Base-by-base conservation (phyloP, 1,139 yeast genomes). In the Sugiyamaella sp. region DNA sequence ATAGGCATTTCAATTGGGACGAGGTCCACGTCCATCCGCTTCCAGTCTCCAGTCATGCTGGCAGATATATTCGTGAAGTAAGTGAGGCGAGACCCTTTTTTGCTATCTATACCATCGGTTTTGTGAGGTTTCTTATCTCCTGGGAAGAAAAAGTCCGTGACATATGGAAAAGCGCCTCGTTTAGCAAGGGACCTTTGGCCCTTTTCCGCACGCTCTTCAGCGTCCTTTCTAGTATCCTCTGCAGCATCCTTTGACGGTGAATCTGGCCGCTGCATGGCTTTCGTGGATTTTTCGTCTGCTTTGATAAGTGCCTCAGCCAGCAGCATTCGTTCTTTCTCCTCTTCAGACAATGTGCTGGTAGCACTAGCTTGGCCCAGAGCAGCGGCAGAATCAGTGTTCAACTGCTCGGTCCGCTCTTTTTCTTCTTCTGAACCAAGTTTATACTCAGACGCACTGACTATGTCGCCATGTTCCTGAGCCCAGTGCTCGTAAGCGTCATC, bases 31-130 rank as follows among this genome's bases (percentile, higher is more conserved):
- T 60, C 56, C 8, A 51, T 47, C 21, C 54, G 32, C 41, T 46
- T 49, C 66, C 66, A 65, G 3, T 56, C 51, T 6, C 68, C 68
- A 21, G 59, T 54, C 3, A 62, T 46, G 2, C 55, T 52, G 1
- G 64, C 61, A 1, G 67, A 61, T 16, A 65, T 56, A 46, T 65
- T 65, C 9, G 55, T 39, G 40, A 56, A 62, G 49, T 57, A 65
- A 22, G 58, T 50, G 8, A 10, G 19, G 2, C 24, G 3, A 14
- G 45, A 17, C 8, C n/a, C 35, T 12, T 12, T 10, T 4, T 29
- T 14, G 4, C 35, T n/a, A n/a, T n/a, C 14, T 14, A 29, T 10
- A 12, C 35, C 14, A 29, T 12, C 27, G 39, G 8, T 4, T 21
- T 29, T 29, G 19, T 9, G 29, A 3, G 14, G 32, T 29, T 9